Evolutionary conservation across 1,284 basidiomycete genomes (phyloP).

Genomic region (Apiotrichum domesticum): DNA sequence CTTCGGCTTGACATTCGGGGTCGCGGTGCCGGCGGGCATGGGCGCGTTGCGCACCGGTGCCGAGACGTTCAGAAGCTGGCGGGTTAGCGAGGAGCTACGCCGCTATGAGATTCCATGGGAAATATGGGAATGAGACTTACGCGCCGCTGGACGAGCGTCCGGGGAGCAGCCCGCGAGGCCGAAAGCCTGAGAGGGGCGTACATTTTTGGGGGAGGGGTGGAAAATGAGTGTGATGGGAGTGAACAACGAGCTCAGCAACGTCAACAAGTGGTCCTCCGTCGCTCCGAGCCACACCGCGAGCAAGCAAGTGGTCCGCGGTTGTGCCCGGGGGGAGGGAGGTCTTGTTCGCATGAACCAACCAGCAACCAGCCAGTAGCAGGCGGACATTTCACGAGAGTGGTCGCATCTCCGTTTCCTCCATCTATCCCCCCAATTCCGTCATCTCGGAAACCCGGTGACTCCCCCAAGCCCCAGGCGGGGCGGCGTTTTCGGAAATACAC

Average conservation of each 20-base stretch:
- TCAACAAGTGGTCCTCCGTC: no score
- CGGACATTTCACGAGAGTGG: no score
- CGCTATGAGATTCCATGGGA: not conserved
- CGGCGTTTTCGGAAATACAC: no score
- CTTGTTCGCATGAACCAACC: no score
- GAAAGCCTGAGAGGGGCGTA: constrained; percentile 31
- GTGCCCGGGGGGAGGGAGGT: no score
- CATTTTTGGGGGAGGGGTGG: constrained; percentile 17
- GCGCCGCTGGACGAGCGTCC: constrained; percentile 29
- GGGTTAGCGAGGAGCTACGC: not conserved
- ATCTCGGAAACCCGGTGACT: no score
- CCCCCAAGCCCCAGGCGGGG: no score
- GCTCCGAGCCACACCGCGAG: no score
- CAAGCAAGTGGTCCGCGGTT: no score
- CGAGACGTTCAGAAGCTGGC: constrained; percentile 28
- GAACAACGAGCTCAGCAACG: not conserved
- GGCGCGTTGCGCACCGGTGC: constrained; percentile 21
- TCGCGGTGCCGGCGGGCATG: constrained; percentile 17
- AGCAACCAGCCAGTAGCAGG: no score
- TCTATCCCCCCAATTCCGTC: no score
- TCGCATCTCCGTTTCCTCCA: no score
- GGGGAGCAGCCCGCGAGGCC: constrained; percentile 20
- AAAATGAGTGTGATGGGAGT: not conserved
- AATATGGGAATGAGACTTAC: constrained; percentile 20
- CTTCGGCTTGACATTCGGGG: constrained; percentile 9